A percentile compares a stretch with the other conserved stretches of the same genome.
phyloP scores from a whole-genome alignment of 768 basidiomycete species.

The Termitomyces sp. region DNA sequence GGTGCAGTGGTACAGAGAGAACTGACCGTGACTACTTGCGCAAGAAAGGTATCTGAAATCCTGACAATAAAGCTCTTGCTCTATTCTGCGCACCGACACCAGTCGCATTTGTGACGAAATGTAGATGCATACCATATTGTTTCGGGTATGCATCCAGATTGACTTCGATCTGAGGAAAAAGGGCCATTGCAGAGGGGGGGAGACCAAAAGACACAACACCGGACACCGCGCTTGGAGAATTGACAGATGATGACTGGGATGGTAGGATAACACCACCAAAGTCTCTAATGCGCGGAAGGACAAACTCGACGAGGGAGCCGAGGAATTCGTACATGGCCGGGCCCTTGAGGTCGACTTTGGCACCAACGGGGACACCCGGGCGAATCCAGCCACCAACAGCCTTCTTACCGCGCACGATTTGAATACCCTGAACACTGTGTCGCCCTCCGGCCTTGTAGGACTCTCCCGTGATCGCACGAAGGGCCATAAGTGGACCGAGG shows the following conservation, averaged over 20 bases:
- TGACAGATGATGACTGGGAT: conserved; percentile 60
- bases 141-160: conserved; percentile 88
- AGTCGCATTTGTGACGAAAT: conserved; percentile 84
- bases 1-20: not conserved
- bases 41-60: conserved; percentile 87
- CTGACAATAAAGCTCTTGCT: conserved; percentile 82
- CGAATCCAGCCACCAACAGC: conserved; percentile 80
- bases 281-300: conserved; percentile 89
- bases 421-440: conserved; percentile 66
- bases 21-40: conserved; percentile 27
- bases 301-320: conserved; percentile 84
- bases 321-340: conserved; percentile 95
- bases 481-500: conserved; percentile 80
- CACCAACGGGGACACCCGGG: conserved; percentile 76
- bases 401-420: conserved; percentile 69
- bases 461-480: conserved; percentile 86
- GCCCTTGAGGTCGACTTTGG: conserved; percentile 86
- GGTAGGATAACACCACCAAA: conserved; percentile 82
- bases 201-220: conserved; percentile 92
- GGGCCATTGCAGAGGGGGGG: conserved; percentile 73
- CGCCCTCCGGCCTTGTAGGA: conserved; percentile 68
- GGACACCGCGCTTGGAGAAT: conserved; percentile 71
- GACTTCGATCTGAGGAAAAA: conserved; percentile 96
- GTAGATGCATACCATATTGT: conserved; percentile 87
- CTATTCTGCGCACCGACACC: conserved; percentile 89